Conservation (phyloP, 352 stramenopile genomes). For the Pythium graminicola region DNA sequence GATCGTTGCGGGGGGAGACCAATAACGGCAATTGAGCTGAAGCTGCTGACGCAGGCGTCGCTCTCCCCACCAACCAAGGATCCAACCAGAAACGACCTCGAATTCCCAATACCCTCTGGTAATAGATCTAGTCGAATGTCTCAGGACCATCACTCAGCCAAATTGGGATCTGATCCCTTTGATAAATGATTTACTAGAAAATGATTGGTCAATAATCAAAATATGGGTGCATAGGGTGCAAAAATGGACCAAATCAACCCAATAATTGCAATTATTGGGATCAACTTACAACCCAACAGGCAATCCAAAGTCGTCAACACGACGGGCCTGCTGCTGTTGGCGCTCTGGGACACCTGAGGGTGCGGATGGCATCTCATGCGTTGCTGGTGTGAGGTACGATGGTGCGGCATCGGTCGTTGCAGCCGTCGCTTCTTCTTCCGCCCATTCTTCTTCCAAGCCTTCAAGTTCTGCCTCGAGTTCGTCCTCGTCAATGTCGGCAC, state of each 20-base stretch:
- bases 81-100: constrained; percentile 20
- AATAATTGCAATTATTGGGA: no score
- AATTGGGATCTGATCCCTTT: background rate
- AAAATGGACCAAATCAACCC: constrained; percentile 7
- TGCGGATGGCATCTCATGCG: constrained; percentile 52
- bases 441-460: constrained; percentile 91
- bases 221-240: constrained; percentile 17
- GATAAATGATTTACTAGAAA: background rate
- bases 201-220: constrained; percentile 16
- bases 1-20: background rate
- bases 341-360: constrained; percentile 42
- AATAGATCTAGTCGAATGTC: no score
- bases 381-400: constrained; percentile 50
- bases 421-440: constrained; percentile 57
- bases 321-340: constrained; percentile 16
- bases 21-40: background rate
- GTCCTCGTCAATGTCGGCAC: constrained; percentile 92
- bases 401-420: constrained; percentile 41
- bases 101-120: constrained; percentile 1
- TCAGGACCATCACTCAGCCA: no score
- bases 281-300: constrained; percentile 32
- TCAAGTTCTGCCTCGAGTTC: constrained; percentile 94
- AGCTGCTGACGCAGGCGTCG: constrained; percentile 14
- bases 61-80: constrained; percentile 27
- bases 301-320: constrained; percentile 72